These are phyloP conservation scores for Trichoderma atrobrunneum DNA, from an alignment of 2,329 filamentous ascomycete species.

Conservation along the genomic window DNA sequence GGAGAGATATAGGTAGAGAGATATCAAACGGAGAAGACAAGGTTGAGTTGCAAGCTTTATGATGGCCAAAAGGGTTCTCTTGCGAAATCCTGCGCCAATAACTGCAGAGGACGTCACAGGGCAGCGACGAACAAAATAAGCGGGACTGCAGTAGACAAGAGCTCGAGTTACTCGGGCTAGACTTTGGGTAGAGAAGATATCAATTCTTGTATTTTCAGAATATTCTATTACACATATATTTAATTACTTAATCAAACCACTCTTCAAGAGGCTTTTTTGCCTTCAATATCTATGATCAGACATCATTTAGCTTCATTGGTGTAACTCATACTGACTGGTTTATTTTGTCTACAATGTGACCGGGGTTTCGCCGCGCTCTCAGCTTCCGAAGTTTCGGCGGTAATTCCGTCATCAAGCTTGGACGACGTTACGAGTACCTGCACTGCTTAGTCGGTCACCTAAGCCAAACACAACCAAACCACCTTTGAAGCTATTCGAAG, in stretches of 20 bases:
- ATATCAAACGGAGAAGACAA: not conserved
- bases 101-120: not conserved
- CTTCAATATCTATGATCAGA: not conserved
- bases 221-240: too few relatives aligned
- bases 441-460: not conserved
- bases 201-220: too few relatives aligned
- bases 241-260: not conserved
- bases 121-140: not conserved
- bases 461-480: not conserved
- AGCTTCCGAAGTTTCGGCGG: conserved; percentile 15
- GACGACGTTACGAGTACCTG: not conserved
- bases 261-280: not conserved
- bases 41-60: not conserved
- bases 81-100: not conserved
- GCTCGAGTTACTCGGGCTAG: rapidly evolving
- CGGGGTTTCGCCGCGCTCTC: not conserved
- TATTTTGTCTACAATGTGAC: not conserved
- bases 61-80: not conserved
- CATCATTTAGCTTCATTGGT: not conserved
- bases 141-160: not conserved
- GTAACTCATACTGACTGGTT: not conserved
- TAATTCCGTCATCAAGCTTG: conserved; percentile 14
- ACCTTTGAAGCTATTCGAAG: not conserved
- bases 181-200: not conserved
- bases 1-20: not conserved